Percentiles rank a stretch among this genome's conserved stretches.
These are phyloP conservation scores for Dalbergia oliveri DNA, from an alignment of 306 rosid species.

Conservation along the genomic window DNA sequence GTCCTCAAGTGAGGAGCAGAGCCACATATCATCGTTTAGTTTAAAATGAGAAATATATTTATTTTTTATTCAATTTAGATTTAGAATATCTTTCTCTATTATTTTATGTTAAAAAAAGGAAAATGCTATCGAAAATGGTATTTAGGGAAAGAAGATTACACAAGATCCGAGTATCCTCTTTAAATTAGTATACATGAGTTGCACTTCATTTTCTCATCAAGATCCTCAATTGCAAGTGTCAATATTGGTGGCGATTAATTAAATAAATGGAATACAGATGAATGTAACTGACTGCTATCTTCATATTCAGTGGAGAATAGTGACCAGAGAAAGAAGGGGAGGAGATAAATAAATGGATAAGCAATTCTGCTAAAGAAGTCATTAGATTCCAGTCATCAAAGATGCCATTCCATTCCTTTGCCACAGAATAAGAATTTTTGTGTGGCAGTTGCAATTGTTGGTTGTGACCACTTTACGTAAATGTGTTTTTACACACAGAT, in stretches of 20 bases:
- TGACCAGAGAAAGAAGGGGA: slow-evolving; percentile 17
- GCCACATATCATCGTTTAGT: no score
- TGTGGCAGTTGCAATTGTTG: slow-evolving; percentile 45
- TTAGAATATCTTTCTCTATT: no score
- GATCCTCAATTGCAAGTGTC: slow-evolving; percentile 36
- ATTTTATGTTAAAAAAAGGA: no score
- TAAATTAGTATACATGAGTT: no score
- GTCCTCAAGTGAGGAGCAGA: no score
- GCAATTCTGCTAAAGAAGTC: slow-evolving; percentile 32
- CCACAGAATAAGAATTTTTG: slow-evolving; percentile 47
- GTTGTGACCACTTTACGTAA: slow-evolving; percentile 45
- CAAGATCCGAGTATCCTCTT: no score
- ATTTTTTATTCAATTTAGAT: no score
- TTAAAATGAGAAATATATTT: no score
- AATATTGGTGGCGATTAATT: neutral
- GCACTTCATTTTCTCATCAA: neutral
- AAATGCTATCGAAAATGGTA: no score
- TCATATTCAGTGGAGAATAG: slow-evolving; percentile 44
- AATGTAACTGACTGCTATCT: slow-evolving; percentile 26
- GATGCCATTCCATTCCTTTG: slow-evolving; percentile 30
- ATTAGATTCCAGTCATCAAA: slow-evolving; percentile 37
- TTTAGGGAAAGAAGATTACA: no score
- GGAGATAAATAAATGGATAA: slow-evolving; percentile 33
- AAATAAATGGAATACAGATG: slow-evolving; percentile 15
- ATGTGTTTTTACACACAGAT: slow-evolving; percentile 43